Evolutionary conservation across 768 basidiomycete genomes (phyloP), one percentile per base, ranked within the genome.

Genomic region (Melanogaster broomeanus): DNA sequence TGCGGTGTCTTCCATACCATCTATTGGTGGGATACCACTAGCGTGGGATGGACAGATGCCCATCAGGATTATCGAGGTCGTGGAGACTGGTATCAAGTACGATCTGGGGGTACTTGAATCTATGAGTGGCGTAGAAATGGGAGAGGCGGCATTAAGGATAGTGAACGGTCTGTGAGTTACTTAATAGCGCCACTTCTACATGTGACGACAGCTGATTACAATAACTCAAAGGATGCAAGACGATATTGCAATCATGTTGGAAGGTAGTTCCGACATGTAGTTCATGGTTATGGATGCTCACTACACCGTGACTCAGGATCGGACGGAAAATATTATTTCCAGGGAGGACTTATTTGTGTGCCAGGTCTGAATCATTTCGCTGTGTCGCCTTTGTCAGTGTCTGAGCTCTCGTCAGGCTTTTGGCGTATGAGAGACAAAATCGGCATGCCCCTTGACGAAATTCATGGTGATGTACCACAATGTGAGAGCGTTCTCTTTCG

Each of bases 361-460:
- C 74, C 86, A 54, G 88, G 87, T 84, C 42, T 52, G 75, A 59
- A 40, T 52, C 48, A 30, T 22, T 31, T 22, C 31, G 24, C 2
- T 18, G 4, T n/a, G 4, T 4, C 35, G 10, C 10, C 16, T 40
- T 10, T 8, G 22, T 24, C 16, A n/a, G n/a, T 13, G 38, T 28
- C 11, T 40, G 41, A 47, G 21, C 5, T 40, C 2, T 39, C 25
- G 16, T 19, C 61, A 88, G 89, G 90, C 9, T 84, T 79, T 54
- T 92, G 90, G 90, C 78, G 88, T n/a, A 75, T 91, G 70, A 66
- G 78, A 53, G 89, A 90, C 69, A 91, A 92, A 72, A 80, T 88
- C 46, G 90, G 89, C 10, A 72, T 85, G 61, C 76, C 81, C 13
- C 70, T 91, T 35, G 85, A 88, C 38, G 82, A 88, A 51, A 89